Evolutionary conservation across 306 rosid species (phyloP), one percentile per base, ranked within the genome.

Genomic region (Senna tora): DNA sequence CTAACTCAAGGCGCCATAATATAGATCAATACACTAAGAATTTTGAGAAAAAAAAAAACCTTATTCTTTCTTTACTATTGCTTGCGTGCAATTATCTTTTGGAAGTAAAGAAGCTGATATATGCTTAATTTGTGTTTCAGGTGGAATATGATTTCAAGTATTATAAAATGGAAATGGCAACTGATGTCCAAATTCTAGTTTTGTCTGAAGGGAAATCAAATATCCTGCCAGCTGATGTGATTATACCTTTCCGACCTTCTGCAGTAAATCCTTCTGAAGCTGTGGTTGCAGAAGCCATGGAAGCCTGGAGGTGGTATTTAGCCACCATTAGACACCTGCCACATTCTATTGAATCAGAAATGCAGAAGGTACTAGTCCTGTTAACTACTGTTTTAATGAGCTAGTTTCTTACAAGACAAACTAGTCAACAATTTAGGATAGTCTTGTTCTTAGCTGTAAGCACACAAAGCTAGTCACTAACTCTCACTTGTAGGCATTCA

Each of bases 281-380:
- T 52, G 83, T 74, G 45, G 38, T 85, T 3, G 33, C 83, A 67
- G 87, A 87, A 77, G 80, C 82, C 55, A 68, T 84, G 61, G 93
- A 87, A 63, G 88, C 85, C 61, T 90, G 97, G 93, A 87, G 96
- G 82, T 93, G 97, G 96, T 93, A 88, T 86, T 77, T 93, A 69
- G 87, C 90, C 50, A 77, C 83, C 58, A 77, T 83, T 69, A 88
- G 86, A 77, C 81, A 81, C 41, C 76, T 90, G 72, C 85, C 97
- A 0, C 94, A 90, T 81, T 52, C 85, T 56, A 88, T 93, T 28
- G 90, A 84, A 22, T n/a, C 81, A 50, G 95, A 86, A 77, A 82
- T 88, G 74, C 96, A 88, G 81, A 75, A 81, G 91, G 98, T 90
- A 90, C 9, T 65, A 30, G 43, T 71, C 55, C 30, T 21, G 15